Conservation (phyloP, 768 basidiomycete genomes). For the Sistotremastrum niveocremeum region DNA sequence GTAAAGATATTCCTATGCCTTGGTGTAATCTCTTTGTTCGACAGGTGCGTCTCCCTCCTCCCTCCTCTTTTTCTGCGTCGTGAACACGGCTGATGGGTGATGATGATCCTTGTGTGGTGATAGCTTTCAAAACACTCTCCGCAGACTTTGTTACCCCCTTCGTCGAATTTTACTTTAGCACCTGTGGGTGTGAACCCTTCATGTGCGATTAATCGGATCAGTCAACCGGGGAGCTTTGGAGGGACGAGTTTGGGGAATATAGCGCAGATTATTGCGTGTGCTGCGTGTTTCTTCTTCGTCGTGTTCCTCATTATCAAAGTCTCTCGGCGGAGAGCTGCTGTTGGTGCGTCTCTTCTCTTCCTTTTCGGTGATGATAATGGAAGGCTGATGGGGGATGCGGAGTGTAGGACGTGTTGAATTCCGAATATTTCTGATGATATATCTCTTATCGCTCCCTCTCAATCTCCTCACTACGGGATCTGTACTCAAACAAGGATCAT, state of each 20-base stretch:
- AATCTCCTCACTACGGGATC: constrained; percentile 75
- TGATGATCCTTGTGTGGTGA: constrained; percentile 7
- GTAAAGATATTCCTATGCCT: constrained; percentile 18
- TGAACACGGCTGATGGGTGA: constrained; percentile 6
- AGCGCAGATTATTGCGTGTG: constrained; percentile 76
- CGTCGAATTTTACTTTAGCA: constrained; percentile 34
- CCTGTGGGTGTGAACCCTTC: constrained; percentile 73
- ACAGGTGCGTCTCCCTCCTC: constrained; percentile 38
- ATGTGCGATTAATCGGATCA: constrained; percentile 64
- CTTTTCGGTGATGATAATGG: constrained; percentile 1
- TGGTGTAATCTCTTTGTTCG: constrained; percentile 94
- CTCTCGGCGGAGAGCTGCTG: constrained; percentile 69
- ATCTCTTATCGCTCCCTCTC: constrained; percentile 59
- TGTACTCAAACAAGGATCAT: constrained; percentile 65
- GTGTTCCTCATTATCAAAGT: constrained; percentile 42
- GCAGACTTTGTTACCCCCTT: constrained; percentile 25
- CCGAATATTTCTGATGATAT: constrained; percentile 47
- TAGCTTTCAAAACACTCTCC: constrained; percentile 20
- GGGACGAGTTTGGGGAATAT: constrained; percentile 51
- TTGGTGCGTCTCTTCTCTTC: constrained; percentile 33
- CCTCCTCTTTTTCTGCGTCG: constrained; percentile 4
- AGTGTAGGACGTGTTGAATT: constrained; percentile 54
- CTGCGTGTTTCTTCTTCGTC: constrained; percentile 53
- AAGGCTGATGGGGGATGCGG: constrained; percentile 1
- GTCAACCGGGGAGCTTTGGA: constrained; percentile 31